These are phyloP conservation scores for Bruguiera parviflora DNA, from an alignment of 345 rosid genomes.

Conservation along the genomic window DNA sequence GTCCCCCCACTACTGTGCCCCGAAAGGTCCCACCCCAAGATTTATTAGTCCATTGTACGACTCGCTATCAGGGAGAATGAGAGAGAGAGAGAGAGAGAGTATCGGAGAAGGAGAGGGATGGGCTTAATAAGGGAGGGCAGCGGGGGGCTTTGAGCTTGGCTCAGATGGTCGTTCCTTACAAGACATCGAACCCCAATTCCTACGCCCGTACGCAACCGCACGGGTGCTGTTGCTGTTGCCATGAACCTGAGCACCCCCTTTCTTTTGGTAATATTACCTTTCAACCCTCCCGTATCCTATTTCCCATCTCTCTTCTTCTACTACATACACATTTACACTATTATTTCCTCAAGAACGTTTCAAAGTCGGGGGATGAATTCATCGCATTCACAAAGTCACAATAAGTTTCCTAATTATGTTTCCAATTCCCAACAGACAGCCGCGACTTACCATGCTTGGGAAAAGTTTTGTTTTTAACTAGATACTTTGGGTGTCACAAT, in stretches of 20 bases:
- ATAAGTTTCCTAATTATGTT: background rate
- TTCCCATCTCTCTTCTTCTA: background rate
- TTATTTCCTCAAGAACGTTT: too few relatives aligned
- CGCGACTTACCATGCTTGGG: too few relatives aligned
- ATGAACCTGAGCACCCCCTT: conserved; percentile 18
- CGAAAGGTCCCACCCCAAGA: conserved; percentile 9
- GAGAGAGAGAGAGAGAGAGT: background rate
- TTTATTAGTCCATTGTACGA: conserved; percentile 12
- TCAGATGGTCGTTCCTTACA: conserved; percentile 24
- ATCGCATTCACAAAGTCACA: background rate
- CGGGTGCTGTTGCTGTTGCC: conserved; percentile 20
- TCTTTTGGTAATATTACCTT: conserved; percentile 18
- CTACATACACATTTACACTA: background rate
- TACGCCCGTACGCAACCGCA: conserved; percentile 28
- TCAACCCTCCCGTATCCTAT: background rate
- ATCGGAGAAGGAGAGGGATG: background rate
- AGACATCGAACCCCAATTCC: conserved; percentile 12
- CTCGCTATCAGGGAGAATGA: background rate
- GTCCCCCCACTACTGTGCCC: background rate
- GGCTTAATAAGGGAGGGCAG: background rate
- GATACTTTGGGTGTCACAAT: too few relatives aligned
- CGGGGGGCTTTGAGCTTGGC: conserved; percentile 3
- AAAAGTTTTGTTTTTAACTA: too few relatives aligned
- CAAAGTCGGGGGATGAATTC: background rate
- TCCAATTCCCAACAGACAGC: too few relatives aligned